A percentile compares a stretch with the other conserved stretches of the same genome.
Evolutionary conservation across 2,329 filamentous ascomycete genomes (phyloP).

Genomic region (Parastagonospora nodorum): DNA sequence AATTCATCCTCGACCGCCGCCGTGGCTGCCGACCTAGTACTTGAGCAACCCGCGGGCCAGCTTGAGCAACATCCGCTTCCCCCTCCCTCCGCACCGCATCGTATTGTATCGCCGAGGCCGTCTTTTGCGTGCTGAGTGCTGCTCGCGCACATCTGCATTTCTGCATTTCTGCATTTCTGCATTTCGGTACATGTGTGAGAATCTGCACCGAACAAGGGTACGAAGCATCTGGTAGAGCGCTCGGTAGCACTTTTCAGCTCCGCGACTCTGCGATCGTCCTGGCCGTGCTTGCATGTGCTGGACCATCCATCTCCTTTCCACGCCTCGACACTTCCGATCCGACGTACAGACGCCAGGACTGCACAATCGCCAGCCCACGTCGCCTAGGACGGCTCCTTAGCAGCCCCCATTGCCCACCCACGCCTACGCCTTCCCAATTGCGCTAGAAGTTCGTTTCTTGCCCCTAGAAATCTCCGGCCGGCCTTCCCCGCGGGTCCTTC

Average conservation of each 20-base stretch:
- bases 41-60: too few relatives aligned
- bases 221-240: background rate
- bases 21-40: too few relatives aligned
- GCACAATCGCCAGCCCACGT: conserved; percentile 7
- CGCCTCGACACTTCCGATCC: conserved; percentile 12
- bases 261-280: conserved; percentile 6
- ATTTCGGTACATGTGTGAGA: too few relatives aligned
- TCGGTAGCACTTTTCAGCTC: background rate
- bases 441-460: conserved; percentile 13
- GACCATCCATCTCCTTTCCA: conserved; percentile 14
- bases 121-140: too few relatives aligned
- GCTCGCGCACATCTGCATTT: too few relatives aligned
- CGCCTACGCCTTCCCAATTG: conserved; percentile 2
- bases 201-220: background rate
- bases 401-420: background rate
- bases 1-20: too few relatives aligned
- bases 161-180: too few relatives aligned
- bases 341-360: conserved; percentile 7
- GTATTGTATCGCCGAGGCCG: too few relatives aligned
- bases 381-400: conserved; percentile 6
- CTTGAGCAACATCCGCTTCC: too few relatives aligned
- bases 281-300: conserved; percentile 1
- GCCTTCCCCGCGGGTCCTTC: conserved; percentile 11
- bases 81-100: too few relatives aligned
- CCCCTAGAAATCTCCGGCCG: conserved; percentile 1